A percentile compares a stretch with the other conserved stretches of the same genome.
phyloP scores from a whole-genome alignment of 148 eudicot species.

The Fagopyrum homotropicum region DNA sequence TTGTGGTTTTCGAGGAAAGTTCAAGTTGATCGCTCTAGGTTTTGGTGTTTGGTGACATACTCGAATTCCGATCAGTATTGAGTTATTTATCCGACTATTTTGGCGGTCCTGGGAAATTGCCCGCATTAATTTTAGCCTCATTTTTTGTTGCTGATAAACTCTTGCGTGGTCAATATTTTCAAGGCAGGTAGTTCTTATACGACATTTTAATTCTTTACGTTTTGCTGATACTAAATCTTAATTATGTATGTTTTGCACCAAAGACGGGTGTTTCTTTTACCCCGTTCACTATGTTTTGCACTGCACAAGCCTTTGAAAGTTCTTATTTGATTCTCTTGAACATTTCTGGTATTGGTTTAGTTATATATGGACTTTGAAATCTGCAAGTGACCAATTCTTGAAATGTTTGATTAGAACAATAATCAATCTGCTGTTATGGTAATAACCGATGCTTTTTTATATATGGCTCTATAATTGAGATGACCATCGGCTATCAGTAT shows the following conservation, averaged over 20 bases:
- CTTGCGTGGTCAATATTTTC: not conserved
- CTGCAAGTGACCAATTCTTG: not conserved
- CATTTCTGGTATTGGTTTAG: not conserved
- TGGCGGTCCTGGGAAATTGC: not conserved
- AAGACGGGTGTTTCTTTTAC: no score
- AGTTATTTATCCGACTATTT: not conserved
- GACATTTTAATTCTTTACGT: not conserved
- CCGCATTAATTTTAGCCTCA: not conserved
- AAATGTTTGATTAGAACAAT: not conserved
- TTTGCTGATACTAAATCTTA: not conserved
- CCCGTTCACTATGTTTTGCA: not conserved
- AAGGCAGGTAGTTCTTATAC: not conserved
- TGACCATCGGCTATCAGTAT: not conserved
- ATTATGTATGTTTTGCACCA: not conserved
- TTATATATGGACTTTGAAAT: not conserved
- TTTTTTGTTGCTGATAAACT: not conserved
- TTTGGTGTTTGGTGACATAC: not conserved
- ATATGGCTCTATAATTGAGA: not conserved
- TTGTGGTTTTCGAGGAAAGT: not conserved
- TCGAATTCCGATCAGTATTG: not conserved
- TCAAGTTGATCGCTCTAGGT: not conserved
- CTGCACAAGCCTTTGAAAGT: not conserved
- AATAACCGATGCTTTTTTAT: not conserved
- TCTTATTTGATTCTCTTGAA: not conserved
- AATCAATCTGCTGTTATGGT: not conserved